These are phyloP conservation scores for Wickerhamomyces sp. DNA, from an alignment of 1,139 yeast genomes.

Conservation along the genomic window DNA sequence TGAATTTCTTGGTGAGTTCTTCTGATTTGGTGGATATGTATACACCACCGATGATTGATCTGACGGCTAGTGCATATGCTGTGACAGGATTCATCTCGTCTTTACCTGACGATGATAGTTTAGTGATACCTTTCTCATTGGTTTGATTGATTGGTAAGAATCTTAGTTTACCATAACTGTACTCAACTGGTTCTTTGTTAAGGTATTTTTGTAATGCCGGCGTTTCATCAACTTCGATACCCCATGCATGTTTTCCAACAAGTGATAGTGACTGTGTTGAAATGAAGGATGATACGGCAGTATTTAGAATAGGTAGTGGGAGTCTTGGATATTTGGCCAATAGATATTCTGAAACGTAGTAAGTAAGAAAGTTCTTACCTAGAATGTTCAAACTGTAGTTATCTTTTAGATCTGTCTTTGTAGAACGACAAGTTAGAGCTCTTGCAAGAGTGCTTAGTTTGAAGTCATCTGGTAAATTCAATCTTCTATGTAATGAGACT, in stretches of 20 bases:
- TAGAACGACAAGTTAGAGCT: constrained; percentile 55
- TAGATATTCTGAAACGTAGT: constrained; percentile 70
- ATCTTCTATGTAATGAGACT: constrained; percentile 75
- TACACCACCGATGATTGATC: constrained; percentile 68
- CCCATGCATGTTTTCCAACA: constrained; percentile 72
- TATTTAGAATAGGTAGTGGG: constrained; percentile 71
- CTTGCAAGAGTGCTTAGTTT: constrained; percentile 71
- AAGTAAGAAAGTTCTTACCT: constrained; percentile 74
- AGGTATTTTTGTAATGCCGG: constrained; percentile 64
- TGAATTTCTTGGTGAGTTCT: constrained; percentile 55
- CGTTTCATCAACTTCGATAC: constrained; percentile 71
- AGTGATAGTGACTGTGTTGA: constrained; percentile 59
- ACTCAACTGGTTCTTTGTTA: constrained; percentile 60
- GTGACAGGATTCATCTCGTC: constrained; percentile 25
- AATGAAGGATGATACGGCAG: constrained; percentile 68
- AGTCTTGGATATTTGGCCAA: constrained; percentile 80
- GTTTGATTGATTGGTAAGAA: constrained; percentile 28
- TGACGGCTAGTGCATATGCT: constrained; percentile 50
- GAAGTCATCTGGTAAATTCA: constrained; percentile 52
- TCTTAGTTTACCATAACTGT: constrained; percentile 62
- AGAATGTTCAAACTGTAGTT: constrained; percentile 77
- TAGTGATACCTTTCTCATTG: constrained; percentile 39
- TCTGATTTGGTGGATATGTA: constrained; percentile 62
- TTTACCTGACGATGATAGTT: constrained; percentile 23
- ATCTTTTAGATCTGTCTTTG: constrained; percentile 49